Conservation (phyloP, 306 rosid genomes). For the Delonix regia region DNA sequence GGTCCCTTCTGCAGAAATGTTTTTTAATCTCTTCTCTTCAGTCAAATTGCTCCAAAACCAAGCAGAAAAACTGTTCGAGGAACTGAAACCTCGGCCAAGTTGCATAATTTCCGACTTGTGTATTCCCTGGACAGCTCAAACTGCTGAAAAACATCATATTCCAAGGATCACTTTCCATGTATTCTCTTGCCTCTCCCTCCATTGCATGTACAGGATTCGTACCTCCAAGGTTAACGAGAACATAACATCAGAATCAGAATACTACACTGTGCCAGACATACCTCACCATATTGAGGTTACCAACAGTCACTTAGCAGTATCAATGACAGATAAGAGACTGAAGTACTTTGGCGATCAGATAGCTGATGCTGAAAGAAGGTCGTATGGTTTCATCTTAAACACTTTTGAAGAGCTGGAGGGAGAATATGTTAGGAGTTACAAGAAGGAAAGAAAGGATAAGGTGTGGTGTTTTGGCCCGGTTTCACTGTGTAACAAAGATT, state of each 20-base stretch:
- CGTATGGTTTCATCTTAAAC: conserved; percentile 53
- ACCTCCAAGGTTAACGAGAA: conserved; percentile 38
- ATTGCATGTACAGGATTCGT: not conserved
- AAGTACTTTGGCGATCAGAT: not conserved
- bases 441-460: conserved; percentile 38
- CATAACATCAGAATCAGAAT: conserved; percentile 35
- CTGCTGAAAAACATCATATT: conserved; percentile 47
- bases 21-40: conserved; percentile 23
- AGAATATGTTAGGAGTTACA: conserved; percentile 37
- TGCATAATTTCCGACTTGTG: conserved; percentile 65
- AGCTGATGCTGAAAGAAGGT: conserved; percentile 32
- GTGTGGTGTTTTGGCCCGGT: conserved; percentile 70
- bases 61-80: conserved; percentile 44
- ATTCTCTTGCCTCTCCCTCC: conserved; percentile 39
- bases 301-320: conserved; percentile 1
- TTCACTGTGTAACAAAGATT: conserved; percentile 49
- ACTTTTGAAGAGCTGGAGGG: conserved; percentile 56
- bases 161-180: conserved; percentile 62
- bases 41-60: conserved; percentile 31
- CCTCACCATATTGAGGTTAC: conserved; percentile 44
- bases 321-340: not conserved
- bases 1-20: conserved; percentile 7
- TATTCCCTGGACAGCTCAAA: conserved; percentile 56
- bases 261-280: conserved; percentile 37
- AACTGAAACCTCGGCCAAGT: conserved; percentile 49